A percentile compares a stretch with the other conserved stretches of the same genome.
phyloP scores from a whole-genome alignment of 169 alveolate species.

The Plasmodium inui region DNA sequence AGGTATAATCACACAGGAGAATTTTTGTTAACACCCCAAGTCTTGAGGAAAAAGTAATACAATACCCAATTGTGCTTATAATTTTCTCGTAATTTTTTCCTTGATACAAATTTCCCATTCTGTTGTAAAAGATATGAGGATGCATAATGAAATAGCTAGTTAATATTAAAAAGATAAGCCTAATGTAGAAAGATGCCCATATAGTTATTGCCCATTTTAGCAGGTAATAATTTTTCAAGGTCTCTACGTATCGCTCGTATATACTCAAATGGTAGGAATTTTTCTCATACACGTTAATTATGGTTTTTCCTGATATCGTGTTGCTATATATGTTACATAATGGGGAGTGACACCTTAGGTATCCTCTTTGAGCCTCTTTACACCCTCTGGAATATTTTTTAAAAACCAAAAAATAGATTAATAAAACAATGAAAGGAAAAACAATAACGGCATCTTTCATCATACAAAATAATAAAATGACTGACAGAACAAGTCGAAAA shows the following conservation, averaged over 20 bases:
- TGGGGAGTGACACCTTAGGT: slow-evolving; percentile 77
- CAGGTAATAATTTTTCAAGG: slow-evolving; percentile 13
- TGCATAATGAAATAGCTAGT: slow-evolving; percentile 48
- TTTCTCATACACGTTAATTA: slow-evolving; percentile 66
- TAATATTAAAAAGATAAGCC: slow-evolving; percentile 26
- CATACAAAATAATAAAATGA: slow-evolving; percentile 45
- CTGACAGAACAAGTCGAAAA: slow-evolving; percentile 53
- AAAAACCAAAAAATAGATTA: slow-evolving; percentile 62
- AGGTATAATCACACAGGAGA: slow-evolving; percentile 32
- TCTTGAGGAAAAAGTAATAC: slow-evolving; percentile 47
- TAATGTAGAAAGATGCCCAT: slow-evolving; percentile 63
- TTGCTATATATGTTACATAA: slow-evolving; percentile 78
- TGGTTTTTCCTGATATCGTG: slow-evolving; percentile 72
- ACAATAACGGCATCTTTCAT: slow-evolving; percentile 66
- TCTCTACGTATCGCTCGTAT: slow-evolving; percentile 7
- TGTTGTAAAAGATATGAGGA: slow-evolving; percentile 29
- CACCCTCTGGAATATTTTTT: slow-evolving; percentile 73
- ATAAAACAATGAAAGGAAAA: slow-evolving; percentile 32
- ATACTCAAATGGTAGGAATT: slow-evolving; percentile 19
- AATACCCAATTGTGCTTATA: slow-evolving; percentile 35
- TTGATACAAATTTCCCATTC: not conserved
- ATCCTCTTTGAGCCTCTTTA: slow-evolving; percentile 81
- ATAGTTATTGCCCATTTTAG: slow-evolving; percentile 32
- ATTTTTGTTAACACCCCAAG: slow-evolving; percentile 38
- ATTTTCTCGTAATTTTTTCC: slow-evolving; percentile 19